Conservation (phyloP, 305 asterid genomes). For the Fraxinus ornus region DNA sequence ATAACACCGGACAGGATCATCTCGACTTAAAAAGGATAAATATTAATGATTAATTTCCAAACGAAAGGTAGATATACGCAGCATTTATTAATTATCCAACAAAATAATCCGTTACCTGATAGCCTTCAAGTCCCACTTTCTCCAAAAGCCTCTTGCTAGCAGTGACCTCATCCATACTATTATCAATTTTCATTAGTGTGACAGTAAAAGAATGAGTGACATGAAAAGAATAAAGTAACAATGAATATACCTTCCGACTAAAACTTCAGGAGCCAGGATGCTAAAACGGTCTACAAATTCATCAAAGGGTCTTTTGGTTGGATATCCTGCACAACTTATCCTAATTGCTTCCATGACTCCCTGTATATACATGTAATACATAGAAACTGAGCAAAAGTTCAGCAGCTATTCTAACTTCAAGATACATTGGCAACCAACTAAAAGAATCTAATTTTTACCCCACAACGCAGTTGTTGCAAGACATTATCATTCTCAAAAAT, state of each 20-base stretch:
- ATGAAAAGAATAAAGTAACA: conserved; percentile 5
- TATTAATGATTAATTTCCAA: neutral
- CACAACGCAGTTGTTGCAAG: conserved; percentile 96
- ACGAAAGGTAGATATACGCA: neutral
- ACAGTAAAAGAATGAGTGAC: conserved; percentile 15
- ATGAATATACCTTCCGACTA: conserved; percentile 69
- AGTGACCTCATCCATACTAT: conserved; percentile 83
- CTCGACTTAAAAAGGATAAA: neutral
- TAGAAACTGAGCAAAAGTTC: conserved; percentile 5
- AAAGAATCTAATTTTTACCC: conserved; percentile 49
- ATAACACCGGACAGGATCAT: neutral
- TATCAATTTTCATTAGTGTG: conserved; percentile 31
- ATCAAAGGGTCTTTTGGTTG: conserved; percentile 80
- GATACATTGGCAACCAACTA: conserved; percentile 15
- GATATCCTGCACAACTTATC: conserved; percentile 98
- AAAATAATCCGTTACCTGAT: conserved; percentile 60
- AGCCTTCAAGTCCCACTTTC: conserved; percentile 91
- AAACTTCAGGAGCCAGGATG: conserved; percentile 84
- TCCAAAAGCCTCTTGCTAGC: conserved; percentile 92
- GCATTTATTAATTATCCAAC: neutral
- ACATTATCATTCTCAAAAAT: conserved; percentile 95
- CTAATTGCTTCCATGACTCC: conserved; percentile 99
- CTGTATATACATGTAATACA: conserved; percentile 39
- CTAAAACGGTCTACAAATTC: conserved; percentile 95
- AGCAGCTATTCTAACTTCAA: conserved; percentile 18